Conservation (phyloP, 2,329 filamentous ascomycete genomes). For the Leptoxyphium fumago region DNA sequence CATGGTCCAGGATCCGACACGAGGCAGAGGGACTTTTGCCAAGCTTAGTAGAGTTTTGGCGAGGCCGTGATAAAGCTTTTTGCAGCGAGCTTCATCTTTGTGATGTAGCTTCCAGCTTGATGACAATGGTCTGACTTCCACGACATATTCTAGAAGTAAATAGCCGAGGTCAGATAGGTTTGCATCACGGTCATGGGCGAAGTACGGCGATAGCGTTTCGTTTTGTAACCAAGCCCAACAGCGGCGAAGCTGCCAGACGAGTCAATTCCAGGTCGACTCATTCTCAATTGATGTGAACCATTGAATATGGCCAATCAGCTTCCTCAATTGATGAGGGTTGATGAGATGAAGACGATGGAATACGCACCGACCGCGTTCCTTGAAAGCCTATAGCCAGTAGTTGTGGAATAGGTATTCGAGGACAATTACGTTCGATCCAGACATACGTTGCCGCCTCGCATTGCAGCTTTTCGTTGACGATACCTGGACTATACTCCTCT, state of each 20-base stretch:
- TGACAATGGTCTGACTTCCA: constrained; percentile 4
- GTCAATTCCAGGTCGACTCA: constrained; percentile 3
- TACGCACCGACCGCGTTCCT: constrained; percentile 3
- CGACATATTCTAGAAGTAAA: constrained; percentile 4
- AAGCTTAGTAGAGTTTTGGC: constrained; percentile 6
- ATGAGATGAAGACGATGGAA: too few relatives aligned
- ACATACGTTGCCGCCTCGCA: constrained; percentile 26
- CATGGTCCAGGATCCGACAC: constrained; percentile 10
- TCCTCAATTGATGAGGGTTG: too few relatives aligned
- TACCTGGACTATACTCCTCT: constrained; percentile 24
- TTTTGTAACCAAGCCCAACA: constrained; percentile 2
- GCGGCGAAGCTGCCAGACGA: constrained; percentile 2
- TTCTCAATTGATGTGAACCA: constrained; percentile 5
- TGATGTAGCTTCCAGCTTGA: constrained; percentile 2
- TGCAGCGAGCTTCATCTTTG: constrained; percentile 1
- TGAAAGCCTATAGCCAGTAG: constrained; percentile 23
- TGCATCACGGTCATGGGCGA: constrained; percentile 1
- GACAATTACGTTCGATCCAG: constrained; percentile 25
- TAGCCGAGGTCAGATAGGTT: constrained; percentile 3
- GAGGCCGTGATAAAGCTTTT: constrained; percentile 5
- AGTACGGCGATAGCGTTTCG: constrained; percentile 3
- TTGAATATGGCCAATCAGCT: too few relatives aligned
- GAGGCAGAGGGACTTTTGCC: constrained; percentile 6
- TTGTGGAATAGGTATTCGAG: constrained; percentile 21
- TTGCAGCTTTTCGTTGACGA: constrained; percentile 29